These are phyloP conservation scores for Helichrysum umbraculigerum DNA, from an alignment of 129 eudicot genomes.

Conservation along the genomic window DNA sequence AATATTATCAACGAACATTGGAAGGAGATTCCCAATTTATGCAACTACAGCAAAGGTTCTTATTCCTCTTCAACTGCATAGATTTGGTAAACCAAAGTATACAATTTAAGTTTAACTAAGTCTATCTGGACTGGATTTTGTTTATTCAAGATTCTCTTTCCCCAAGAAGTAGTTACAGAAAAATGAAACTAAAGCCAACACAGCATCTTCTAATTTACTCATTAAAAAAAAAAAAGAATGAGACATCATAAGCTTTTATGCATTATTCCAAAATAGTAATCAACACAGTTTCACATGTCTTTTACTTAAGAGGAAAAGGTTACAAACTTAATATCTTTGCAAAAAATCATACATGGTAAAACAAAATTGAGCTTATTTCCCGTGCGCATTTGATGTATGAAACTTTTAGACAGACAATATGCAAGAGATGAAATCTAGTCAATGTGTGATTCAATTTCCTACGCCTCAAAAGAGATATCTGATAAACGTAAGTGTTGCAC, in stretches of 20 bases:
- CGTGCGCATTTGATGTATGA: background rate
- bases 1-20: background rate
- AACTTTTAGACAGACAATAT: background rate
- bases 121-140: background rate
- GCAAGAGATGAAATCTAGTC: background rate
- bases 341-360: background rate
- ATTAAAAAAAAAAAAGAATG: background rate
- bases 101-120: background rate
- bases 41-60: background rate
- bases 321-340: background rate
- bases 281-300: background rate
- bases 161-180: background rate
- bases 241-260: background rate
- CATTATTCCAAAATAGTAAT: background rate
- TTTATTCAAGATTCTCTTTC: background rate
- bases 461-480: background rate
- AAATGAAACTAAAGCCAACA: background rate
- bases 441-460: background rate
- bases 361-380: background rate
- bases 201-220: background rate
- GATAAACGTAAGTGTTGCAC: background rate
- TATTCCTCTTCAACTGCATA: background rate
- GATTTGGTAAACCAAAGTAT: background rate
- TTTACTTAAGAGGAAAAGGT: too few relatives aligned
- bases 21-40: background rate